A percentile compares a stretch with the other conserved stretches of the same genome.
phyloP scores from a whole-genome alignment of 148 eudicot species.

The Camellia japonica region DNA sequence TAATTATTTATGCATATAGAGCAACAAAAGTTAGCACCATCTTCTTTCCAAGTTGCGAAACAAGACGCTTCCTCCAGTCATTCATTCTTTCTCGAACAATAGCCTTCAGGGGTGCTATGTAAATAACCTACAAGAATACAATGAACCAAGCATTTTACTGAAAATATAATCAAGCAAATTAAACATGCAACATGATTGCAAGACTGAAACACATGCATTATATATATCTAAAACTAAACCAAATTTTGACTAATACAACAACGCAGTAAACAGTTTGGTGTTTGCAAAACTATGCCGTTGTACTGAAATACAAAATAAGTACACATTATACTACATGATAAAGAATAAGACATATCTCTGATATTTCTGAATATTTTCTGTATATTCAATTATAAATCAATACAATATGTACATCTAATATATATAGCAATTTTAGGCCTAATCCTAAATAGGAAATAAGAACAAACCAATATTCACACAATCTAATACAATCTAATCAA shows the following conservation, averaged over 20 bases:
- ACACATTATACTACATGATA: background rate
- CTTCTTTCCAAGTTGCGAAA: constrained; percentile 78
- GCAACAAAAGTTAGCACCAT: constrained; percentile 53
- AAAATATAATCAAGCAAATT: constrained; percentile 8
- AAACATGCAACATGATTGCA: background rate
- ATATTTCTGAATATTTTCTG: too few relatives aligned
- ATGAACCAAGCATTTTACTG: background rate
- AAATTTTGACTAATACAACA: too few relatives aligned
- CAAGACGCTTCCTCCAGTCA: constrained; percentile 91
- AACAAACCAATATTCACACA: too few relatives aligned
- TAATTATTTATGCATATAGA: background rate
- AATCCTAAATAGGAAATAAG: too few relatives aligned
- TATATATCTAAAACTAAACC: too few relatives aligned
- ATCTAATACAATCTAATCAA: too few relatives aligned
- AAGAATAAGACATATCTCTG: too few relatives aligned
- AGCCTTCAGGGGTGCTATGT: constrained; percentile 97
- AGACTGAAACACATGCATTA: background rate
- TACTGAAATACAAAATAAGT: background rate
- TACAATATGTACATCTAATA: too few relatives aligned
- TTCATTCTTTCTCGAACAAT: constrained; percentile 96
- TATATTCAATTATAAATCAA: too few relatives aligned
- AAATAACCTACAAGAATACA: constrained; percentile 64
- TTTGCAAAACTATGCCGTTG: too few relatives aligned
- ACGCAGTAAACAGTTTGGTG: too few relatives aligned
- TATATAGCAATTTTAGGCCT: too few relatives aligned